Conservation (phyloP, 2,329 filamentous ascomycete genomes). For the Aspergillus persii region DNA sequence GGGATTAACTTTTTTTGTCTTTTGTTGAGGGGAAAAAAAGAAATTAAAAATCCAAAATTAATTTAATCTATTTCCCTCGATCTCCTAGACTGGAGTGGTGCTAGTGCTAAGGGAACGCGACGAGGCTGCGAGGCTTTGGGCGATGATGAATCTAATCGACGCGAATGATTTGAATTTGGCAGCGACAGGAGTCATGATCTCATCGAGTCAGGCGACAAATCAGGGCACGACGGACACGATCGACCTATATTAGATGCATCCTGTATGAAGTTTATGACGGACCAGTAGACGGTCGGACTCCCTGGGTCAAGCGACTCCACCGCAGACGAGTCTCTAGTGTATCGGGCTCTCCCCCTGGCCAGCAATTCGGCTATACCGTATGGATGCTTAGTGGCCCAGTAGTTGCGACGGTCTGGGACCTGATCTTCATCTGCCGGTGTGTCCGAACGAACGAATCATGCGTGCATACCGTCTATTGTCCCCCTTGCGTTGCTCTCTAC, state of each 20-base stretch:
- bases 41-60: not conserved
- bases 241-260: not conserved
- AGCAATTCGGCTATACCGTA: not conserved
- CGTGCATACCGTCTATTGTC: not conserved
- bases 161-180: slow-evolving; percentile 2
- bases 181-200: not conserved
- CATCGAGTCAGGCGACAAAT: not conserved
- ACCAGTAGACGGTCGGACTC: not conserved
- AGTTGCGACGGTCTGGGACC: not conserved
- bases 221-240: not conserved
- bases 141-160: slow-evolving; percentile 1
- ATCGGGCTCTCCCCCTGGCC: too few species aligned
- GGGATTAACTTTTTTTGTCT: not conserved
- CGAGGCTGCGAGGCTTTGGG: not conserved
- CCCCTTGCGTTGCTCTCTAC: slow-evolving; percentile 1
- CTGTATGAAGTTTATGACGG: not conserved
- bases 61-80: not conserved
- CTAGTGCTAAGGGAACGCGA: not conserved
- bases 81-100: not conserved
- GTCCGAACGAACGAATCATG: not conserved
- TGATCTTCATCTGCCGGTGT: not conserved
- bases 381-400: not conserved
- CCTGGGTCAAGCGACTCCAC: not conserved
- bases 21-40: not conserved
- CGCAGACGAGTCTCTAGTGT: too few species aligned